A percentile compares a stretch with the other conserved stretches of the same genome.
Evolutionary conservation across 1,139 yeast species (phyloP).

Genomic region (Yamadazyma friedrichii): DNA sequence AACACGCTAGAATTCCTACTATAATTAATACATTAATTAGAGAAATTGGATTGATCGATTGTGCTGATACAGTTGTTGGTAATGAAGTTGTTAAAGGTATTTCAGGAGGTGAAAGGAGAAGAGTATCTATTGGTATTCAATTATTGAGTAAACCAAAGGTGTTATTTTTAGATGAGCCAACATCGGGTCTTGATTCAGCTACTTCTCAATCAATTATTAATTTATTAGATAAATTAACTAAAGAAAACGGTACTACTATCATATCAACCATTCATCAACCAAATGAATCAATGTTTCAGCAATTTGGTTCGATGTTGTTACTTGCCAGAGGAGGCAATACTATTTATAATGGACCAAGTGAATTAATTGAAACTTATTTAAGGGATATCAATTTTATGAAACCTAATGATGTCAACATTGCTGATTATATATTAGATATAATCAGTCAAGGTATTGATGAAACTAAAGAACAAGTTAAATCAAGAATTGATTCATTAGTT

Average conservation of each 20-base stretch:
- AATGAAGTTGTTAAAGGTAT: conserved; percentile 71
- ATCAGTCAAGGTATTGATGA: conserved; percentile 50
- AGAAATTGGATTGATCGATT: conserved; percentile 70
- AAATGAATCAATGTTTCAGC: conserved; percentile 57
- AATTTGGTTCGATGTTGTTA: conserved; percentile 66
- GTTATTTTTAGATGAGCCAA: conserved; percentile 79
- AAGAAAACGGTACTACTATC: conserved; percentile 61
- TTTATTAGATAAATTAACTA: conserved; percentile 57
- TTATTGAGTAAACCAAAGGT: conserved; percentile 69
- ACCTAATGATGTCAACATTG: conserved; percentile 63
- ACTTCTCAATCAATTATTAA: conserved; percentile 71
- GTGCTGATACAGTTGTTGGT: conserved; percentile 77
- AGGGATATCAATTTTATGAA: conserved; percentile 46
- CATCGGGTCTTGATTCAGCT: conserved; percentile 80
- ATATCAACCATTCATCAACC: conserved; percentile 87
- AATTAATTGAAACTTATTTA: conserved; percentile 45
- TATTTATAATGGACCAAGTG: conserved; percentile 56
- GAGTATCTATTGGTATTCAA: conserved; percentile 82
- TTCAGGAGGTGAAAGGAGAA: conserved; percentile 83
- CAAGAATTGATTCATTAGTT: conserved; percentile 36
- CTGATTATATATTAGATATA: conserved; percentile 71
- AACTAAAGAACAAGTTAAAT: conserved; percentile 25
- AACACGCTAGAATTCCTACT: conserved; percentile 28
- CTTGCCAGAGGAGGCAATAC: conserved; percentile 73
- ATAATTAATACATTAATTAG: conserved; percentile 56